Evolutionary conservation across 148 eudicot genomes (phyloP), one percentile per base, ranked within the genome.

Genomic region (Fagopyrum esculentum): DNA sequence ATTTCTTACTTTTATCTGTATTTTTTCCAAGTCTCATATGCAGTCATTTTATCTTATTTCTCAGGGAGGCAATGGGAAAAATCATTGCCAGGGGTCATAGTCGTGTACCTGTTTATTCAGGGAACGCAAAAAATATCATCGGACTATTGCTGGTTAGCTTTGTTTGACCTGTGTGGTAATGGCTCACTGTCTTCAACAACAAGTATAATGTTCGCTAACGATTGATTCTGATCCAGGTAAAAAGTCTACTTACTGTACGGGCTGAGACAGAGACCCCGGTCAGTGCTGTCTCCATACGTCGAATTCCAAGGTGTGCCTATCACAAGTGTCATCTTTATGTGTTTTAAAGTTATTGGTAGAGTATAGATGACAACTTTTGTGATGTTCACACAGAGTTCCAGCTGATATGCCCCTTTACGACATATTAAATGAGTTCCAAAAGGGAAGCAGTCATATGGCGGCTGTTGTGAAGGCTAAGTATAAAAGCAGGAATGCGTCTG

Each of bases 11-110:
- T 48, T n/a, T 71, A 9, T 71, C 55, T 45, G 74, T 47, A 45
- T 6, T 6, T 6, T 70, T 8, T 47, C 19, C 51, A 44, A 47
- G 48, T n/a, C 51, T 70, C 74, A 71, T 47, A 22, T 45, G 43
- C 48, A 71, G 9, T 71, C 51, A 4, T 43, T 46, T 47, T 46
- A 1, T 71, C 47, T 47, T 71, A 47, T 26, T n/a, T 35, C 68
- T 69, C 81, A 93, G 97, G 98, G 97, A 93, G 81, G 90, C 90
- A 70, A 86, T 93, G 90, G 98, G 97, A 57, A 93, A 87, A 79
- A 85, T 93, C 81, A 97, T 93, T 75, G 94, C 97, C 30, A 85
- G 91, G 45, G 98, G 98, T 45, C 98, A 93, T 81, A 93, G 98
- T 72, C 98, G 97, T 47, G 89, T 93, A 74, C 98, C 98, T 63